phyloP scores from a whole-genome alignment of 148 eudicot species.

The Polygonum maritimum region DNA sequence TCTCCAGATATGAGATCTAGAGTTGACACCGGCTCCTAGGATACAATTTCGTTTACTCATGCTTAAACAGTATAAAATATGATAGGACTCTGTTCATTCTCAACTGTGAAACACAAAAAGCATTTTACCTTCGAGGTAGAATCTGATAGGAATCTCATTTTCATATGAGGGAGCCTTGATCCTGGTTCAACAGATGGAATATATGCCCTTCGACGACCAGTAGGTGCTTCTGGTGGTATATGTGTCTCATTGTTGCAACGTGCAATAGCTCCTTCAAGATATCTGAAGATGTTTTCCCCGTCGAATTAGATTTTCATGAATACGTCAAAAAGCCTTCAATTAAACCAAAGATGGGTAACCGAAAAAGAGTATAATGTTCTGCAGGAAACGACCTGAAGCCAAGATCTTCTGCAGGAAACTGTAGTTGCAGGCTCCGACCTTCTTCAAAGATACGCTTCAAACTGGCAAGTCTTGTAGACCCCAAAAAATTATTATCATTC shows the following conservation, averaged over 20 bases:
- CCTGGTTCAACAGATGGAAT: slow-evolving; percentile 80
- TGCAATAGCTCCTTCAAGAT: slow-evolving; percentile 62
- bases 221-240: slow-evolving; percentile 36
- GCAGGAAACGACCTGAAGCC: slow-evolving; percentile 60
- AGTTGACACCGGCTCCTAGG: slow-evolving; percentile 47
- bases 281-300: slow-evolving; percentile 26
- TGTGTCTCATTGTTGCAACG: slow-evolving; percentile 23
- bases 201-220: slow-evolving; percentile 78
- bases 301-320: background rate
- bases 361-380: background rate
- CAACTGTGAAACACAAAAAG: background rate
- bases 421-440: slow-evolving; percentile 97
- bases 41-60: background rate
- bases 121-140: slow-evolving; percentile 37
- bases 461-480: slow-evolving; percentile 73
- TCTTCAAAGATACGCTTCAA: slow-evolving; percentile 72
- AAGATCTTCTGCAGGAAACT: slow-evolving; percentile 98
- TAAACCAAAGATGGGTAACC: background rate
- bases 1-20: slow-evolving; percentile 68
- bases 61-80: background rate
- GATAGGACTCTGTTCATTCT: background rate
- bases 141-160: slow-evolving; percentile 31
- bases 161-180: slow-evolving; percentile 88
- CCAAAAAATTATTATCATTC: slow-evolving; percentile 79
- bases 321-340: background rate